These are phyloP conservation scores for Chaetomium olivaceum DNA, from an alignment of 2,329 filamentous ascomycete species.

Conservation along the genomic window DNA sequence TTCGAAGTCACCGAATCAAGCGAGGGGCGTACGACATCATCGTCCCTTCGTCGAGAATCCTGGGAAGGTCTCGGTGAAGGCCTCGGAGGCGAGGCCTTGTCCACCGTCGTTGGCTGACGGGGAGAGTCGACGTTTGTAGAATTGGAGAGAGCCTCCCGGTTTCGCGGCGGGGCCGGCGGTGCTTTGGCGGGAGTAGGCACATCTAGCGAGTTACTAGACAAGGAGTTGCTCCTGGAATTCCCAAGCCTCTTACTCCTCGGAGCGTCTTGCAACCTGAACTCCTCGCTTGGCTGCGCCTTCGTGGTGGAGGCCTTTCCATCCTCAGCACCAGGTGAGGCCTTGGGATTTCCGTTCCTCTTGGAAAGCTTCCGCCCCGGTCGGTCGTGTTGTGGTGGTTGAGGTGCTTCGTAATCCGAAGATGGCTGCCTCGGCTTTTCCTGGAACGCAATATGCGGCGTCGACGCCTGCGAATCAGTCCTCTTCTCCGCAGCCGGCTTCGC, in stretches of 20 bases:
- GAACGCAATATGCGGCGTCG: slow-evolving; percentile 87
- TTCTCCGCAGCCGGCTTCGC: slow-evolving; percentile 48
- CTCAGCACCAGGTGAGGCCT: slow-evolving; percentile 40
- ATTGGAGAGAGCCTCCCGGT: slow-evolving; percentile 23
- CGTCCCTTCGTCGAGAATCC: slow-evolving; percentile 59
- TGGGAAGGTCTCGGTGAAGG: slow-evolving; percentile 61
- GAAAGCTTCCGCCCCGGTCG: slow-evolving; percentile 50
- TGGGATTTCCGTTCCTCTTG: slow-evolving; percentile 42
- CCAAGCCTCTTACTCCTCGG: slow-evolving; percentile 62
- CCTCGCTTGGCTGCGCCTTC: slow-evolving; percentile 47
- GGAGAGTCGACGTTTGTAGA: slow-evolving; percentile 37
- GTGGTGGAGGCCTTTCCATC: slow-evolving; percentile 45
- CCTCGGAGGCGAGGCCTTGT: slow-evolving; percentile 48
- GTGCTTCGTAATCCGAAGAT: slow-evolving; percentile 61
- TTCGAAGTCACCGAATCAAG: slow-evolving; percentile 47
- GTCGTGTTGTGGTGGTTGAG: slow-evolving; percentile 54
- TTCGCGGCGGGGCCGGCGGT: slow-evolving; percentile 27
- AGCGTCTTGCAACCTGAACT: slow-evolving; percentile 79
- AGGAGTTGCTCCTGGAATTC: slow-evolving; percentile 48
- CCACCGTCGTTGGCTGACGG: slow-evolving; percentile 38
- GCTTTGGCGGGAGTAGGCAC: slow-evolving; percentile 34
- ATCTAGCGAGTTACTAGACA: slow-evolving; percentile 45
- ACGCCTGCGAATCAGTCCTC: slow-evolving; percentile 51
- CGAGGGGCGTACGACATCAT: slow-evolving; percentile 49
- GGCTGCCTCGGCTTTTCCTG: slow-evolving; percentile 76